Evolutionary conservation across 2,329 filamentous ascomycete species (phyloP).

Genomic region (Diaporthe sp.): DNA sequence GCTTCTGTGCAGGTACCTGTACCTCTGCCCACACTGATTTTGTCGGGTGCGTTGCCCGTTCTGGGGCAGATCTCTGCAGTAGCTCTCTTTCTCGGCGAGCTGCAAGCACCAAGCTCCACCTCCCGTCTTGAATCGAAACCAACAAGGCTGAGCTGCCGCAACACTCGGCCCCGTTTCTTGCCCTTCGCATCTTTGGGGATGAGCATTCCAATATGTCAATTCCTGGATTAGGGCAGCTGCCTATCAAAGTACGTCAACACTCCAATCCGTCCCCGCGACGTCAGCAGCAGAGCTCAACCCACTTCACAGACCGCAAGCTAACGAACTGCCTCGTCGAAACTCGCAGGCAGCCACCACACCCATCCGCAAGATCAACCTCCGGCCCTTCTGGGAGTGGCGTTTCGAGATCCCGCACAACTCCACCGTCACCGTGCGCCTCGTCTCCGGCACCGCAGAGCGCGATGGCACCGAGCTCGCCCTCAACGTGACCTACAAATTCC

Average conservation of each 20-base stretch:
- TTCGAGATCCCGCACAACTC: conserved; percentile 75
- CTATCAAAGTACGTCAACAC: conserved; percentile 64
- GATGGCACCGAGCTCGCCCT: conserved; percentile 94
- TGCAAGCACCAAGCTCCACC: conserved; percentile 27
- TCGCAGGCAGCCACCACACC: conserved; percentile 55
- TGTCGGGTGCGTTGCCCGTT: not conserved
- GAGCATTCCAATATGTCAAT: conserved; percentile 72
- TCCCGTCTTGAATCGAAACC: not conserved
- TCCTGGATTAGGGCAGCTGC: conserved; percentile 79
- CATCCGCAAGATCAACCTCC: conserved; percentile 66
- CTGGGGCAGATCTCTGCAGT: conserved; percentile 7
- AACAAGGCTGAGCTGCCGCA: conserved; percentile 37
- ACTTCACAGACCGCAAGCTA: not conserved
- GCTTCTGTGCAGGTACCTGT: conserved; percentile 3
- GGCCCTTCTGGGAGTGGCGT: conserved; percentile 81
- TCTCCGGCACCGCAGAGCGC: conserved; percentile 88
- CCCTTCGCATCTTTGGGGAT: conserved; percentile 41
- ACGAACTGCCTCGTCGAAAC: not conserved
- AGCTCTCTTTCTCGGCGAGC: not conserved
- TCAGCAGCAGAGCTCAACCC: not conserved
- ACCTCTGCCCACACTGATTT: not conserved
- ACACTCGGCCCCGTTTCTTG: conserved; percentile 4
- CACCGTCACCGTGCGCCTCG: conserved; percentile 69
- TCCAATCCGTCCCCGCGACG: not conserved
- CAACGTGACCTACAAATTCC: conserved; percentile 84